phyloP scores from a whole-genome alignment of 306 rosid genomes.

The Herpetospermum pedunculosum region DNA sequence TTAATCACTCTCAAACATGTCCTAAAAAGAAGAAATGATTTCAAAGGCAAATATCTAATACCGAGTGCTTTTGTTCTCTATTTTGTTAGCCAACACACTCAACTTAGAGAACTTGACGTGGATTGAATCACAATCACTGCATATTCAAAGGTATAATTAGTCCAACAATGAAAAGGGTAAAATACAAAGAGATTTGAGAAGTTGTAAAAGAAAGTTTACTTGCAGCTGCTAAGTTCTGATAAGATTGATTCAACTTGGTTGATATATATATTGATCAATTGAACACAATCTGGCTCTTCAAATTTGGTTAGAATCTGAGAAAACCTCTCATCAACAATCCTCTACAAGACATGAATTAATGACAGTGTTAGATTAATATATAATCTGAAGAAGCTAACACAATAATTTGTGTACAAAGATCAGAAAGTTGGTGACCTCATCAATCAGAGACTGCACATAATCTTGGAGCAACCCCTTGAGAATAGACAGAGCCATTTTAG shows the following conservation, averaged over 20 bases:
- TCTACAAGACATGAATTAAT: slow-evolving; percentile 21
- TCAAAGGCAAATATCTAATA: too few species aligned
- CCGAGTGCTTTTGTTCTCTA: slow-evolving; percentile 41
- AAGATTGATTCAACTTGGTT: slow-evolving; percentile 26
- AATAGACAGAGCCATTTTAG: slow-evolving; percentile 38
- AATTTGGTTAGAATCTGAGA: slow-evolving; percentile 12
- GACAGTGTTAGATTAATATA: neutral
- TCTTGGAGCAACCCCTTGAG: slow-evolving; percentile 38
- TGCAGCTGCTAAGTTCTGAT: slow-evolving; percentile 23
- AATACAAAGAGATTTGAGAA: neutral
- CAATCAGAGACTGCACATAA: slow-evolving; percentile 29
- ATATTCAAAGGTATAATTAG: neutral
- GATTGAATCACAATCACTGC: slow-evolving; percentile 36
- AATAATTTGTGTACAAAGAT: neutral
- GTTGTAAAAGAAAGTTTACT: slow-evolving; percentile 17
- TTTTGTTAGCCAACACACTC: slow-evolving; percentile 25
- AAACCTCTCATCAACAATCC: slow-evolving; percentile 34
- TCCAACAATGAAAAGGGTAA: neutral
- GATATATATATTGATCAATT: slow-evolving; percentile 24
- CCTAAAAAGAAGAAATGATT: too few species aligned
- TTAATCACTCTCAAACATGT: too few species aligned
- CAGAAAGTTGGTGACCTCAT: slow-evolving; percentile 25
- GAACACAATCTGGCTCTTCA: slow-evolving; percentile 18
- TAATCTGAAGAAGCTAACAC: neutral
- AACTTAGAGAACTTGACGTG: slow-evolving; percentile 20